These are phyloP conservation scores for Brettanomyces anomalus DNA, from an alignment of 805 yeast species.

Conservation along the genomic window DNA sequence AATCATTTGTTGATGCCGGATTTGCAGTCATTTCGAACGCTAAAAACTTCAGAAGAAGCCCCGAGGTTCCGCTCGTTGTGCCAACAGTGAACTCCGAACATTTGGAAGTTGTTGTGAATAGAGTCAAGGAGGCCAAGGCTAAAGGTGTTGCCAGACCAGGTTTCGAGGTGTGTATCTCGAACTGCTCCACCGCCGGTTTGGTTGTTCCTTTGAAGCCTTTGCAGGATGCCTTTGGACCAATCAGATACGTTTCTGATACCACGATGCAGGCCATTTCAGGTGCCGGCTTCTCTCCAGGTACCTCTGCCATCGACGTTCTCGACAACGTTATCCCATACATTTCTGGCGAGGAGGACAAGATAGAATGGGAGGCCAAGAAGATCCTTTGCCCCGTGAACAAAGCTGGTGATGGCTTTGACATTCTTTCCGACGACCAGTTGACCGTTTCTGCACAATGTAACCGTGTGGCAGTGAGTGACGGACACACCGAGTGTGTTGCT, in stretches of 20 bases:
- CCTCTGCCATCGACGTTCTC: slow-evolving; percentile 86
- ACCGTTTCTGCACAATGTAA: slow-evolving; percentile 94
- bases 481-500: slow-evolving; percentile 94
- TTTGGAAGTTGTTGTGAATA: slow-evolving; percentile 58
- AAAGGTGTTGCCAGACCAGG: slow-evolving; percentile 59
- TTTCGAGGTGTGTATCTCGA: slow-evolving; percentile 87
- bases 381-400: slow-evolving; percentile 63
- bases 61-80: slow-evolving; percentile 84
- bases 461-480: slow-evolving; percentile 94
- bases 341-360: slow-evolving; percentile 95
- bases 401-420: slow-evolving; percentile 44
- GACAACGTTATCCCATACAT: slow-evolving; percentile 94
- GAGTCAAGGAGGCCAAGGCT: slow-evolving; percentile 44
- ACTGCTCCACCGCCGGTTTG: slow-evolving; percentile 96
- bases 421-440: slow-evolving; percentile 59
- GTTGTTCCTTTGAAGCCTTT: slow-evolving; percentile 97
- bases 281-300: slow-evolving; percentile 98
- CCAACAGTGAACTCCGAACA: slow-evolving; percentile 95
- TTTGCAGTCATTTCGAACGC: slow-evolving; percentile 88
- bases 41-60: slow-evolving; percentile 85
- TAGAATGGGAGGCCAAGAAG: slow-evolving; percentile 97
- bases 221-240: slow-evolving; percentile 82
- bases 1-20: slow-evolving; percentile 74
- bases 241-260: slow-evolving; percentile 77
- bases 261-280: slow-evolving; percentile 97